Conservation (phyloP, 176 grass and related monocot species). For the Olyra latifolia region DNA sequence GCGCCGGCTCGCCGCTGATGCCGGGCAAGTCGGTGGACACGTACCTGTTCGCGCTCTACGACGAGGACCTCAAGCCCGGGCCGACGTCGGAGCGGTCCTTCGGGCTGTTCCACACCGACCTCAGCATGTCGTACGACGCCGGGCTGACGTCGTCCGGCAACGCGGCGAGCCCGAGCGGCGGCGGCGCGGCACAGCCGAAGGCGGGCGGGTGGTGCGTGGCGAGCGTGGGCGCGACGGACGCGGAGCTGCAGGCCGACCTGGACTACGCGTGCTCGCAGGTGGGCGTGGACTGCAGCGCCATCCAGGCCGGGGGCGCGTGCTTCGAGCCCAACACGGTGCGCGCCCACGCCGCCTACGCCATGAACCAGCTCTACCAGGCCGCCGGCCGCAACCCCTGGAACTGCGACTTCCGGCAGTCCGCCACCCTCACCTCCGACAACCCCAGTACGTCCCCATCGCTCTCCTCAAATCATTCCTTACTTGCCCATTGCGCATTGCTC, state of each 20-base stretch:
- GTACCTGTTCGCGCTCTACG: conserved; percentile 94
- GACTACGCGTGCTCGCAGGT: conserved; percentile 83
- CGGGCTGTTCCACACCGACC: conserved; percentile 82
- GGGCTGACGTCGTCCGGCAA: conserved; percentile 34
- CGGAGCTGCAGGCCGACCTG: conserved; percentile 67
- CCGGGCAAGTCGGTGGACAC: conserved; percentile 77
- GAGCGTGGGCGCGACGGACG: conserved; percentile 53
- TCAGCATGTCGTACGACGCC: conserved; percentile 67
- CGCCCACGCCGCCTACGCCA: conserved; percentile 90
- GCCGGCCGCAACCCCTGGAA: conserved; percentile 61
- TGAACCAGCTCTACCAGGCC: conserved; percentile 93
- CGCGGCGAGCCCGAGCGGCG: neutral
- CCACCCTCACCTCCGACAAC: conserved; percentile 63
- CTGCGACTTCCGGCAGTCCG: conserved; percentile 84
- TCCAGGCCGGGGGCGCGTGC: conserved; percentile 78
- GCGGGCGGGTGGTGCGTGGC: conserved; percentile 81
- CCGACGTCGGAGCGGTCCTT: conserved; percentile 82
- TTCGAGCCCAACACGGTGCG: conserved; percentile 84
- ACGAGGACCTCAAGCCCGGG: conserved; percentile 92
- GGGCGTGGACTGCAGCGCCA: conserved; percentile 74
- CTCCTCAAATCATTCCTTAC: neutral
- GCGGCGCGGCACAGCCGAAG: neutral
- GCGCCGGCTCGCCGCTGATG: conserved; percentile 79
- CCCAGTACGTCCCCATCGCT: conserved; percentile 57
- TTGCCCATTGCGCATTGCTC: neutral